phyloP scores from a whole-genome alignment of 2,329 filamentous ascomycete species.

The Aspergillus chevalieri region DNA sequence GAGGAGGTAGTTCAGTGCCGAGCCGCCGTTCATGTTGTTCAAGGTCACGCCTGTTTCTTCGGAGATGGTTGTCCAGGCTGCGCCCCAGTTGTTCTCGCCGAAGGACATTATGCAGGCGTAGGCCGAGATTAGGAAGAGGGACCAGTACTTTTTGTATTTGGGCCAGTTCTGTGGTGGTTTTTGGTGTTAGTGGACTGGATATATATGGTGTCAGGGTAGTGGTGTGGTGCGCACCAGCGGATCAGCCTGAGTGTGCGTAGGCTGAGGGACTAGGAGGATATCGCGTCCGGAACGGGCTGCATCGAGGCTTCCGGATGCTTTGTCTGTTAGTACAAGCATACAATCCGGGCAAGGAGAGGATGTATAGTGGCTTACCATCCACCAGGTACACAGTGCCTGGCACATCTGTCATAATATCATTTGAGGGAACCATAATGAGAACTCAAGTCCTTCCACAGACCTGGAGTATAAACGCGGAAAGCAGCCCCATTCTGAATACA shows the following conservation, averaged over 20 bases:
- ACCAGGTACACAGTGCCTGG: slow-evolving; percentile 31
- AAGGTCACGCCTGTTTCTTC: slow-evolving; percentile 33
- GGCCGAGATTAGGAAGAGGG: slow-evolving; percentile 33
- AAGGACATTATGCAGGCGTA: slow-evolving; percentile 39
- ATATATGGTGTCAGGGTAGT: background rate
- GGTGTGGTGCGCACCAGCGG: slow-evolving; percentile 16
- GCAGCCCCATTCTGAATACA: no score
- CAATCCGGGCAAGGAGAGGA: background rate
- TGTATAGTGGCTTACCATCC: slow-evolving; percentile 15
- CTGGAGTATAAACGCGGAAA: background rate
- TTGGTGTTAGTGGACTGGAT: background rate
- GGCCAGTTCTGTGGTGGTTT: slow-evolving; percentile 24
- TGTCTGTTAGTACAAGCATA: background rate
- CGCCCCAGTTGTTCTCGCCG: slow-evolving; percentile 38
- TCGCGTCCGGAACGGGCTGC: slow-evolving; percentile 22
- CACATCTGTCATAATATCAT: slow-evolving; percentile 20
- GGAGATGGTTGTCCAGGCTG: slow-evolving; percentile 38
- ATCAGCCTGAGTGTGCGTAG: slow-evolving; percentile 24
- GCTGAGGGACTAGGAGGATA: slow-evolving; percentile 29
- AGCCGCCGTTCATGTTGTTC: slow-evolving; percentile 38
- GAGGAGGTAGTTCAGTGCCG: slow-evolving; percentile 37
- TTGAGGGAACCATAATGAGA: slow-evolving; percentile 9
- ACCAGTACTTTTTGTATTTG: slow-evolving; percentile 34
- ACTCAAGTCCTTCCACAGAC: background rate
- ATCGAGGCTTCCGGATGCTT: slow-evolving; percentile 14